Conservation (phyloP, 352 stramenopile species). For the Phytophthora pinifolia region DNA sequence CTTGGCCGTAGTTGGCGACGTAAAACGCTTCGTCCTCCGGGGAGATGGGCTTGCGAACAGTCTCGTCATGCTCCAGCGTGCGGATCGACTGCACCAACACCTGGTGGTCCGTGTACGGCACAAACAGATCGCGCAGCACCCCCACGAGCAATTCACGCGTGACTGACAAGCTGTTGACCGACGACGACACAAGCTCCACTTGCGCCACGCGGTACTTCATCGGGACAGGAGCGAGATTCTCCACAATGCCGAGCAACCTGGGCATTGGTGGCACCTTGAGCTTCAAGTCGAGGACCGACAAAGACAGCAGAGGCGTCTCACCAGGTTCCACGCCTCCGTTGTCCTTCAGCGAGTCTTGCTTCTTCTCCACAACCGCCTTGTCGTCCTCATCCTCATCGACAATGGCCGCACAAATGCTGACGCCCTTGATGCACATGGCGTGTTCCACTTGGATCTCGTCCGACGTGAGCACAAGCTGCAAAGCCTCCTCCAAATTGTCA, state of each 20-base stretch:
- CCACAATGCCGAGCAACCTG: slow-evolving; percentile 57
- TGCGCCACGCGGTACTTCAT: slow-evolving; percentile 40
- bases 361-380: slow-evolving; percentile 20
- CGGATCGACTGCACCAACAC: slow-evolving; percentile 53
- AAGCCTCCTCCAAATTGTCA: slow-evolving; percentile 39
- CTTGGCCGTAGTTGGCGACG: slow-evolving; percentile 45
- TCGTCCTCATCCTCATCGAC: slow-evolving; percentile 21
- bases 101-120: slow-evolving; percentile 59
- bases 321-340: slow-evolving; percentile 21
- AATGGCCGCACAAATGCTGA: slow-evolving; percentile 46
- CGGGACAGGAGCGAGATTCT: slow-evolving; percentile 51
- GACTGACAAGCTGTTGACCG: slow-evolving; percentile 43
- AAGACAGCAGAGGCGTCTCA: slow-evolving; percentile 38
- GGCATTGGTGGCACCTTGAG: slow-evolving; percentile 56
- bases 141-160: slow-evolving; percentile 44
- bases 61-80: slow-evolving; percentile 43
- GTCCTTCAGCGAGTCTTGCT: slow-evolving; percentile 28
- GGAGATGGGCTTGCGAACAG: slow-evolving; percentile 35
- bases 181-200: slow-evolving; percentile 42
- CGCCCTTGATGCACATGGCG: slow-evolving; percentile 45
- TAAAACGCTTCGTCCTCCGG: slow-evolving; percentile 59
- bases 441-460: slow-evolving; percentile 54
- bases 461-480: slow-evolving; percentile 54
- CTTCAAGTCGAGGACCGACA: slow-evolving; percentile 44
- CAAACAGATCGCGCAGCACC: slow-evolving; percentile 54